Conservation (phyloP, 1,139 yeast genomes). For the Candida sp. region DNA sequence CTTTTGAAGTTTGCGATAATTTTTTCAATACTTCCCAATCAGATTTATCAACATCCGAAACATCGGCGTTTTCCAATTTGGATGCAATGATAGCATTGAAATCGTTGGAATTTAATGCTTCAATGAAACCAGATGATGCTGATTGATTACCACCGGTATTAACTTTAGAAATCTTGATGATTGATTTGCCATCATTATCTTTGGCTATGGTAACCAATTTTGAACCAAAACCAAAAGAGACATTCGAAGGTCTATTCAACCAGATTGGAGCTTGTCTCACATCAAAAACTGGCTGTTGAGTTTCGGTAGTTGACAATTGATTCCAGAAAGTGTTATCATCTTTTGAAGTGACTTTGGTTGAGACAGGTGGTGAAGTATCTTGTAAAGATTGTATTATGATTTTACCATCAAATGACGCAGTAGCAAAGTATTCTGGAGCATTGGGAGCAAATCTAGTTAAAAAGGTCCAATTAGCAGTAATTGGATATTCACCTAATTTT, state of each 20-base stretch:
- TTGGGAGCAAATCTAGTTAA: constrained; percentile 82
- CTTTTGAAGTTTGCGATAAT: constrained; percentile 50
- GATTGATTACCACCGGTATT: constrained; percentile 36
- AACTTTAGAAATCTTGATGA: constrained; percentile 48
- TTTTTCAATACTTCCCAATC: constrained; percentile 79
- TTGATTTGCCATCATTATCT: constrained; percentile 36
- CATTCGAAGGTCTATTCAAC: constrained; percentile 76
- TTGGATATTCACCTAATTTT: constrained; percentile 83
- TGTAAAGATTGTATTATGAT: constrained; percentile 83
- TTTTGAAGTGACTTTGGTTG: constrained; percentile 42
- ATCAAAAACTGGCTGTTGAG: constrained; percentile 68
- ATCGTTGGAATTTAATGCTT: constrained; percentile 58
- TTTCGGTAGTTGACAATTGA: constrained; percentile 66
- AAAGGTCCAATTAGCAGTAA: constrained; percentile 93
- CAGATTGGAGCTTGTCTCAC: constrained; percentile 85
- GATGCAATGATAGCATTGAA: constrained; percentile 53
- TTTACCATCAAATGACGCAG: constrained; percentile 91
- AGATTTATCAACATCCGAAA: constrained; percentile 45
- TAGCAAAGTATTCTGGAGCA: constrained; percentile 89
- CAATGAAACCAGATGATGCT: constrained; percentile 42
- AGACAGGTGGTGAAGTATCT: constrained; percentile 63
- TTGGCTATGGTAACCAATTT: constrained; percentile 63
- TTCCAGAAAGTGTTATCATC: constrained; percentile 82
- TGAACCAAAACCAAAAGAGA: constrained; percentile 92
- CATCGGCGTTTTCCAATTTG: constrained; percentile 35